Base-by-base conservation (phyloP, 495 filamentous ascomycete genomes). In the Astrothelium macrocarpum region DNA sequence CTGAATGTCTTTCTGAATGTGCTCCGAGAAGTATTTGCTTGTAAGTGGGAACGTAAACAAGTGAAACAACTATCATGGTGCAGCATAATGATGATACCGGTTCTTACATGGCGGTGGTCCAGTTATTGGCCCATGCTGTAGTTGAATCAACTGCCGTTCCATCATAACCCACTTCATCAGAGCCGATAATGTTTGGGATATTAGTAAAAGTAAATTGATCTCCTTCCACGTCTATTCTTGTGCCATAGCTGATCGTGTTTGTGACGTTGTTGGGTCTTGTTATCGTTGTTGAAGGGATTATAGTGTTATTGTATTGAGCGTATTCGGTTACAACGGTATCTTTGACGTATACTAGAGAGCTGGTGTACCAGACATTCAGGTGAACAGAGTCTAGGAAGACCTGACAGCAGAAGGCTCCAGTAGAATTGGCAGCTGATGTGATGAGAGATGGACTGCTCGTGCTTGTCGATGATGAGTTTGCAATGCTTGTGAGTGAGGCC, bases 281-380 rank as follows among this genome's bases (percentile, higher is more conserved):
- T 49, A 49, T 49, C 20, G 45, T 49, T 23, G 45, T 49, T 16
- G 45, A 49, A 18, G 45, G 45, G 20, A 49, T 18, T 16, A 49
- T 49, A 49, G 45, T 49, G n/a, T 49, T 49, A 18, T 49, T 49
- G 45, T 49, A 49, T 49, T 49, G 45, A 23, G 45, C 45, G n/a
- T 49, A 49, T 20, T 49, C 45, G 5, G 45, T 49, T 16, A 49
- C 20, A 5, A 49, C 20, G 5, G 45, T 49, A 16, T 49, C 45
- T 23, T 49, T 49, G 45, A 49, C 45, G 20, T 49, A 49, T 14
- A 18, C 45, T 23, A 49, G 45, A 49, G 45, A 49, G 45, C 45
- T 49, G n/a, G 12, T 49, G 45, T 49, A 49, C 45, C 45, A 49
- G 12, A 49, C 45, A 20, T 49, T 49, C 11, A 49, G 20, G 20